Evolutionary conservation across 306 rosid genomes (phyloP).

Genomic region (Inga leiocalycina): DNA sequence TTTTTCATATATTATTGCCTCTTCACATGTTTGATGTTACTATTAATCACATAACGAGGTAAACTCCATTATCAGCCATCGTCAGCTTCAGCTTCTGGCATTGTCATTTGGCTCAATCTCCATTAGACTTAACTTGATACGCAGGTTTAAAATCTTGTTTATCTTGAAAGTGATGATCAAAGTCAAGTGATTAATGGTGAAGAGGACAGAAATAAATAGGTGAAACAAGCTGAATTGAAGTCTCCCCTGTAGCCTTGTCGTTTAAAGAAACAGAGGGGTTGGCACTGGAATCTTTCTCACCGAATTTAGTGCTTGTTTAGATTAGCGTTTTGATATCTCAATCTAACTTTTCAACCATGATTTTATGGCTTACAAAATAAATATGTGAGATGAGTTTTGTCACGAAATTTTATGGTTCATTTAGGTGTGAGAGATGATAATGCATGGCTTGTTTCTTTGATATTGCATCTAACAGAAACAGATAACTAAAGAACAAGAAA

Average conservation of each 20-base stretch:
- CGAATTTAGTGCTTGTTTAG: not conserved
- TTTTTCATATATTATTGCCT: not conserved
- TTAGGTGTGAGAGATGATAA: not conserved
- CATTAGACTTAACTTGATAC: not conserved
- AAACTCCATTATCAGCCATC: not conserved
- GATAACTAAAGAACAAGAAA: not conserved
- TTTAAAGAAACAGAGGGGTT: conserved; percentile 44
- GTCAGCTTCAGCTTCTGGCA: not conserved
- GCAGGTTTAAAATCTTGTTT: not conserved
- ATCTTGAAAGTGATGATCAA: not conserved
- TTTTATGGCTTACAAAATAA: no score
- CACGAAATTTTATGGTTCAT: conserved; percentile 15
- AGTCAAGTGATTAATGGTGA: not conserved
- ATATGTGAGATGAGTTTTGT: not conserved
- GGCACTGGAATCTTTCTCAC: conserved; percentile 46
- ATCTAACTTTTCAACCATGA: no score
- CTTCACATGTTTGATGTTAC: not conserved
- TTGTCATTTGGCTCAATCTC: not conserved
- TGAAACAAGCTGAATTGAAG: conserved; percentile 23
- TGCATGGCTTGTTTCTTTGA: conserved; percentile 36
- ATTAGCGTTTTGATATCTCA: no score
- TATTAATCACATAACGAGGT: not conserved
- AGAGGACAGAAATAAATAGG: conserved; percentile 9
- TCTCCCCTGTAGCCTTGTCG: conserved; percentile 27
- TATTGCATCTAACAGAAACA: not conserved